Base-by-base conservation (phyloP, 148 eudicot species). In the Camellia japonica region DNA sequence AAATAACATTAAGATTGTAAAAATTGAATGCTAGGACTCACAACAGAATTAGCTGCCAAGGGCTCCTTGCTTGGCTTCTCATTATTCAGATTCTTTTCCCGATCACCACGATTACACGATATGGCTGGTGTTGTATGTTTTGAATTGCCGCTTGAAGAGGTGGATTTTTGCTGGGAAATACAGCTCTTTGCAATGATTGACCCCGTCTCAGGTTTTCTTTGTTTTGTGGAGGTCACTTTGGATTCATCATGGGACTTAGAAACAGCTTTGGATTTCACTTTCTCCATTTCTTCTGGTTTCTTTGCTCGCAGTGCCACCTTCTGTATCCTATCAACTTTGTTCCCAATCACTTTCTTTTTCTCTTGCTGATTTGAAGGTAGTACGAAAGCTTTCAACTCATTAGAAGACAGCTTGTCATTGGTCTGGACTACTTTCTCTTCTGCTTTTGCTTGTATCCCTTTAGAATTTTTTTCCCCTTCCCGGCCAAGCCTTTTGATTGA, bases 201-300 rank as follows among this genome's bases (percentile, higher is more conserved):
- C 16, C 79, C 87, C n/a, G 59, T 83, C 55, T 77, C 88, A 44
- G 77, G 70, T 83, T 79, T 87, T 54, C 52, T 81, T 44, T 58
- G 76, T 77, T 74, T 85, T 18, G 54, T 46, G 75, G 78, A 61
- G 47, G 54, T 62, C 15, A 63, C 64, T 52, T 81, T 84, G 64
- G 77, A 86, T 72, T 75, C 83, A 76, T 84, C 83, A 61, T 38
- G 68, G 60, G 81, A 79, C n/a, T 41, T 74, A 56, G 82, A 73
- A 56, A 46, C 74, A 56, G 76, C 79, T 71, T 72, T 52, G 3
- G 82, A 78, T 84, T 83, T 83, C 74, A 69, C 67, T 74, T 44
- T 85, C 79, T 84, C 85, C 75, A 61, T 75, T 61, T 79, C 78
- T 55, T 52, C 86, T 8, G 71, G 82, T 82, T 89, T 88, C 70